Evolutionary conservation across 2,329 filamentous ascomycete species (phyloP), one percentile per base, ranked within the genome.

Genomic region (Botrytis cinerea): DNA sequence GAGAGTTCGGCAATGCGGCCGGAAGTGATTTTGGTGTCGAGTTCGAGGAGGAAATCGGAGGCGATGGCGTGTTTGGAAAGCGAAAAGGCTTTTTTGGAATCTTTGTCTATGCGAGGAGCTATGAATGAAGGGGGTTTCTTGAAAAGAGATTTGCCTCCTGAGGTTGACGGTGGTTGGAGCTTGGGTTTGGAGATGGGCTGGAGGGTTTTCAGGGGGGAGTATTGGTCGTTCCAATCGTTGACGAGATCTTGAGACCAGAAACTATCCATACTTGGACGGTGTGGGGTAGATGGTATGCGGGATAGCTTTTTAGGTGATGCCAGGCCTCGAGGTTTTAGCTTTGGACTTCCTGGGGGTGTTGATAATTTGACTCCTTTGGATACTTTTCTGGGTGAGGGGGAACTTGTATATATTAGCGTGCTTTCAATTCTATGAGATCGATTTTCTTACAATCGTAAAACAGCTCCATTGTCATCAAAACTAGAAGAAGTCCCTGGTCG

Each of bases 11-110:
- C 81, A 12, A 96, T 87, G 74, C 86, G 83, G 14, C 91, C 89
- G 3, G 85, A 78, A 0, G 91, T 90, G 77, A 95, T 88, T 57
- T 83, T 85, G 0, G 80, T 78, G 80, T 96, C 93, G n/a, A 96
- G 88, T 76, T 93, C 90, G 0, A 76, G 71, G 1, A 96, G 84
- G 79, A 95, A 95, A 0, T 81, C 77, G 63, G 86, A 84, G 0
- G 92, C 93, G 0, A 94, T 79, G 1, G 84, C 82, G 69, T 91
- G 85, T 80, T 93, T 95, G 16, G 80, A 81, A 14, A 84, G 81
- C 20, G 90, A 86, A 79, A 94, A 95, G 0, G 83, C 83, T 80
- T 89, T 92, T 79, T 87, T 90, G 7, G 82, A 81, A 69, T 85
- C 80, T 73, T 81, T 81, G 69, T 80, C 81, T 48, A 79, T 71